phyloP scores from a whole-genome alignment of 495 filamentous ascomycete genomes.

The Talaromyces liani region DNA sequence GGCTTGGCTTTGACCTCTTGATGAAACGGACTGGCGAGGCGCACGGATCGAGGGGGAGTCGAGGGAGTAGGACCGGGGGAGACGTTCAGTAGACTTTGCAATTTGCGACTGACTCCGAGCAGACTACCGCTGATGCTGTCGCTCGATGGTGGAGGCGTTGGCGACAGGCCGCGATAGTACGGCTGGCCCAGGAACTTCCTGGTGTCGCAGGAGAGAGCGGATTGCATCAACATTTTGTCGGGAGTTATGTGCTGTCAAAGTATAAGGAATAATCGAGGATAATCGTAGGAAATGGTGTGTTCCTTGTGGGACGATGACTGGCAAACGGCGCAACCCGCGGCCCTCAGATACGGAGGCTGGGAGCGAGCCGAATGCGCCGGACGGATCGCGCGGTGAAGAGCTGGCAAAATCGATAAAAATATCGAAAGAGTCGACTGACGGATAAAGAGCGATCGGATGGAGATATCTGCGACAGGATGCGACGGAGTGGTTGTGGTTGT shows the following conservation, averaged over 20 bases:
- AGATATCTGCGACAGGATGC: conserved; percentile 2
- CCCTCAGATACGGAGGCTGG: conserved; percentile 8
- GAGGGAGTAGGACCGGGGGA: conserved; percentile 32
- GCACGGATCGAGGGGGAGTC: conserved; percentile 32
- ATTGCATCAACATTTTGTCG: conserved; percentile 59
- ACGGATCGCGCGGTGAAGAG: background rate
- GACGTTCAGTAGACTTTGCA: conserved; percentile 57
- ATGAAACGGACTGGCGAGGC: conserved; percentile 43
- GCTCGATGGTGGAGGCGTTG: conserved; percentile 54
- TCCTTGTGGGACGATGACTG: background rate
- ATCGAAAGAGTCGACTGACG: background rate
- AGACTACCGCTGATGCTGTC: conserved; percentile 49
- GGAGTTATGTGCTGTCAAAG: no score
- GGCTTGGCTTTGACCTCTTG: conserved; percentile 41
- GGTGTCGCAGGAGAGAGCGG: conserved; percentile 62
- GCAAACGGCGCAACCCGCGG: conserved; percentile 5
- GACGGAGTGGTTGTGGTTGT: conserved; percentile 4
- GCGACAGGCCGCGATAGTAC: conserved; percentile 52
- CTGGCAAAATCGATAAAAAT: background rate
- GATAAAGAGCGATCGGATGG: background rate
- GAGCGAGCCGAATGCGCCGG: conserved; percentile 10
- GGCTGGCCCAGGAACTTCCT: conserved; percentile 38
- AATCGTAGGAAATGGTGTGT: background rate
- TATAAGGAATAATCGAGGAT: background rate
- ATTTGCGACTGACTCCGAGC: conserved; percentile 60